Base-by-base conservation (phyloP, 2,329 filamentous ascomycete species). In the Xylariaceae sp. region DNA sequence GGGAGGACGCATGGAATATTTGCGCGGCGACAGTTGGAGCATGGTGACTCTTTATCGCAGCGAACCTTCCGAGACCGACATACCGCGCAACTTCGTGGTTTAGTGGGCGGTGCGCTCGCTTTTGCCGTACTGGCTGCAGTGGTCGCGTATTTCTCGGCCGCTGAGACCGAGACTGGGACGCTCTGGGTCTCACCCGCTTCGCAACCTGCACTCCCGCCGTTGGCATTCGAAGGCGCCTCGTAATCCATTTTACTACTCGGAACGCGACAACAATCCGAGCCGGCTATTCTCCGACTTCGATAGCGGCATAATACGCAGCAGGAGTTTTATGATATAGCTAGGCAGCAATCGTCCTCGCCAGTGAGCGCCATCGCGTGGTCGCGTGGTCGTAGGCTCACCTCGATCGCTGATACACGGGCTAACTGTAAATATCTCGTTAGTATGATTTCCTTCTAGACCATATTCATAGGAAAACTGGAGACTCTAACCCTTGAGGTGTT, bases 31-130 rank as follows among this genome's bases (percentile, higher is more conserved):
- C 79, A 82, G 55, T 81, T 81, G 5, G 78, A 76, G 55, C 80
- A 82, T 1, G 79, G 79, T 3, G 73, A 74, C 39, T 67, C 63
- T 62, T 80, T 81, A 59, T 82, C 76, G 61, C 80, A 83, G 40
- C 77, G 75, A 5, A 82, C 78, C 55, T 82, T 82, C 41, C 79
- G 77, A 32, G 64, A 68, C 39, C 78, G 71, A 53, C 78, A 82
- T 40, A 58, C 53, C 39, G 58, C 55, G 33, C 60, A 62, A 32
- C 62, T 63, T 15, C 61, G 61, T 30, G 42, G 43, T 44, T 58
- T 62, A n/a, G 39, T 19, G 10, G 40, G 22, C 11, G 47, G 22
- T 11, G 51, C 11, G 6, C 44, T 5, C 18, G 32, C 5, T 9
- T 19, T 30, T 4, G 41, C n/a, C 12, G 15, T 17, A 27, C 27